Base-by-base conservation (phyloP, 805 yeast species). In the Nakazawaea ernobii region DNA sequence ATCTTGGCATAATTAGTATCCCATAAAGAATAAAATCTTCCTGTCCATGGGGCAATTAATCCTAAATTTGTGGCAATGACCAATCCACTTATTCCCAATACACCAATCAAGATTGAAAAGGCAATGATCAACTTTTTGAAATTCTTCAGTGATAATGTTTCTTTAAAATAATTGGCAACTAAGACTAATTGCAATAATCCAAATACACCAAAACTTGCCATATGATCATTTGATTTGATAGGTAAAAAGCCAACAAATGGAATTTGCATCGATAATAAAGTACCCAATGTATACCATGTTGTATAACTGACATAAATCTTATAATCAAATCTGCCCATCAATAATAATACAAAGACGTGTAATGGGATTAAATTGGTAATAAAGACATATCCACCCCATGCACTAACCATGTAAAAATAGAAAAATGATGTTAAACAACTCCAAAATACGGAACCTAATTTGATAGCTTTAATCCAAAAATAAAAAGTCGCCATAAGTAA, bases 331-430 rank as follows among this genome's bases (percentile, higher is more conserved):
- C 99, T 84, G 45, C 99, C 99, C 98, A 94, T 94, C 55, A 88
- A 69, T 45, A 94, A 68, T 62, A 94, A 73, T 43, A 89, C 91
- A 61, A 94, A 91, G 26, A 91, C 90, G 64, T 94, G 99, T 57
- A 94, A 73, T 41, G 99, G 99, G 59, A 94, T 89, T 74, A 95
- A 81, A 70, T 94, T 94, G 50, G 99, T 94, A 69, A 94, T 95
- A 74, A 94, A 94, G 45, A 95, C 99, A 63, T 94, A 94, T 27
- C 99, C 99, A 73, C 99, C 99, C 97, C 99, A 91, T 10, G 99
- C 99, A 42, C 95, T 83, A 45, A 94, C 99, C 99, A 94, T 94
- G 75, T 94, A 94, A 68, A 95, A 94, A 71, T 95, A 94, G 58
- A 82, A 85, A 32, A 89, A 63, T 1, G 99, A 95, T 28, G 97